A percentile compares a stretch with the other conserved stretches of the same genome.
Conservation (phyloP, 2,329 filamentous ascomycete species). For the Penicillium oxalicum region DNA sequence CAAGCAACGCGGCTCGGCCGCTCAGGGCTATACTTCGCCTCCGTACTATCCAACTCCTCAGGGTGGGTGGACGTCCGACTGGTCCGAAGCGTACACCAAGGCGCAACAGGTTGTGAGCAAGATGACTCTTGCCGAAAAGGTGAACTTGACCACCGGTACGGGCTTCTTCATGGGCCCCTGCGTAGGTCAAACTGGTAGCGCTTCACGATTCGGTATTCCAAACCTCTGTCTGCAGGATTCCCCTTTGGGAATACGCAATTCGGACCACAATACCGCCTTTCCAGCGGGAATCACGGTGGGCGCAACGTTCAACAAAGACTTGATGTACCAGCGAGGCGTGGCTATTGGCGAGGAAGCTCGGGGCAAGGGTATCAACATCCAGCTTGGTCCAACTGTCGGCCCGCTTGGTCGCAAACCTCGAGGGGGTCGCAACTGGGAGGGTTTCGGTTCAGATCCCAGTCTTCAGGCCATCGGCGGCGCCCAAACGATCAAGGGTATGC, state of each 20-base stretch:
- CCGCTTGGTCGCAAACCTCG: slow-evolving; percentile 66
- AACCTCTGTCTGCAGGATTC: slow-evolving; percentile 67
- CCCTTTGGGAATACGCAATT: slow-evolving; percentile 64
- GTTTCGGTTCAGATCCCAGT: slow-evolving; percentile 64
- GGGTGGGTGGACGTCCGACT: slow-evolving; percentile 64
- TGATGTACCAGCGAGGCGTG: slow-evolving; percentile 63
- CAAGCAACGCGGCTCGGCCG: slow-evolving; percentile 13
- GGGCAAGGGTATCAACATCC: slow-evolving; percentile 67
- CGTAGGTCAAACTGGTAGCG: slow-evolving; percentile 70
- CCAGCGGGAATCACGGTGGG: slow-evolving; percentile 72
- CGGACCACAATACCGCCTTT: slow-evolving; percentile 70
- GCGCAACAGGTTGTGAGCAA: slow-evolving; percentile 62
- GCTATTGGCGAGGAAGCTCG: slow-evolving; percentile 66
- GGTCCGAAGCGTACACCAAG: slow-evolving; percentile 64
- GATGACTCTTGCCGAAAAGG: slow-evolving; percentile 77
- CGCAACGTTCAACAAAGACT: slow-evolving; percentile 66
- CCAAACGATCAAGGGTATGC: slow-evolving; percentile 52
- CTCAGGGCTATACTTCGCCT: slow-evolving; percentile 29
- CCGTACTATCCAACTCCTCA: slow-evolving; percentile 69
- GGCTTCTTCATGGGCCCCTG: slow-evolving; percentile 69
- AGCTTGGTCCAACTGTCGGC: slow-evolving; percentile 64
- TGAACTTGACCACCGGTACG: slow-evolving; percentile 67
- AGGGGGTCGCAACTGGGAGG: slow-evolving; percentile 71
- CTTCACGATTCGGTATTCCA: slow-evolving; percentile 63
- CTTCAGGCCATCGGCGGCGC: slow-evolving; percentile 52